Base-by-base conservation (phyloP, 495 filamentous ascomycete genomes). In the Xylaria bambusicola region DNA sequence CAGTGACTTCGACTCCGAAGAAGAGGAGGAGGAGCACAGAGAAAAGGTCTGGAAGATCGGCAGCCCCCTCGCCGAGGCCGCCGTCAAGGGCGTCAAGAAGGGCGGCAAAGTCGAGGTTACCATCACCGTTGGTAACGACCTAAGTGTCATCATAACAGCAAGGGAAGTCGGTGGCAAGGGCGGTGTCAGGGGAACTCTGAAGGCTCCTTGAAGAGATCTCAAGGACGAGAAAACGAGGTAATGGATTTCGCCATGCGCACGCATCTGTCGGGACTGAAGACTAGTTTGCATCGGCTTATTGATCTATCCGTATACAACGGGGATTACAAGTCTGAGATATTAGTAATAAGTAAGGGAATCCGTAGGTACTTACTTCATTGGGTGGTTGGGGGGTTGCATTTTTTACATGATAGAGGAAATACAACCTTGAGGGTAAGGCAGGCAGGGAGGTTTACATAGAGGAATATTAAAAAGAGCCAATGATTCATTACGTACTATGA, bases 31-130 rank as follows among this genome's bases (percentile, higher is more conserved):
- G 69, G 94, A 97, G 74, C 82, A 84, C 64, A 82, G 91, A 59
- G 90, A 94, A 75, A 89, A 92, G 79, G 82, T 93, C n/a, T 96
- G 92, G 89, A 95, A 93, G 78, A 84, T 92, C 29, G 89, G 89
- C 57, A 86, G 80, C 58, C 80, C 90, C 50, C 84, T 98, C 48
- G 93, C 92, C 46, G 94, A 98, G 79, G 89, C 90, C 10, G 88
- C 86, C 29, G 73, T 98, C 66, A 87, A 82, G 74, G 89, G 80
- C 57, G 84, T 92, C 56, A 91, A 90, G 84, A 93, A 92, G 80
- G 90, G 90, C 36, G 81, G 83, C 62, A 97, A 94, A 80, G 86
- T 98, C 61, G 94, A 98, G 82, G 86, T 98, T 47, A 93, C 88
- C 69, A 82, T 98, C 60, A 93, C 91, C 65, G 89, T 97, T 56